A percentile compares a stretch with the other conserved stretches of the same genome.
Conservation (phyloP, 129 eudicot species). For the Deinandra increscens region DNA sequence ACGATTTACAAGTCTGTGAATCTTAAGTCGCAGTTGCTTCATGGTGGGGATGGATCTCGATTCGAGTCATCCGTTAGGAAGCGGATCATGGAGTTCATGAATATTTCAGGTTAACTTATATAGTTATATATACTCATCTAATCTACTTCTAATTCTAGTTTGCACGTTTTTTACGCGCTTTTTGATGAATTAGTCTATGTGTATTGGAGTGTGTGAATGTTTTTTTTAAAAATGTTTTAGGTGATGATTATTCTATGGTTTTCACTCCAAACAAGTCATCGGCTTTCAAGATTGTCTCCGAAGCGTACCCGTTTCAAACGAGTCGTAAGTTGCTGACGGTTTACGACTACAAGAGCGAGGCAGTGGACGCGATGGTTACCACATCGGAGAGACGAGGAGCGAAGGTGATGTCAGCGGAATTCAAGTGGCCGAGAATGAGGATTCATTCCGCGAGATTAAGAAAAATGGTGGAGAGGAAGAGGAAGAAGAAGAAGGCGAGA, state of each 20-base stretch:
- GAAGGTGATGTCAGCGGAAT: conserved; percentile 58
- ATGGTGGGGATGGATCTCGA: conserved; percentile 61
- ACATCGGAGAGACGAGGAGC: conserved; percentile 74
- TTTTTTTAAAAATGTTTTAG: conserved; percentile 20
- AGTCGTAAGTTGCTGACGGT: conserved; percentile 65
- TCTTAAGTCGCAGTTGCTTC: conserved; percentile 63
- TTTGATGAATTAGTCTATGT: too few species aligned
- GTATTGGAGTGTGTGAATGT: conserved; percentile 28
- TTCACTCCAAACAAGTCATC: conserved; percentile 78
- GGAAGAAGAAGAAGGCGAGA: conserved; percentile 38
- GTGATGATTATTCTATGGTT: conserved; percentile 58
- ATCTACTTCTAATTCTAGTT: too few species aligned
- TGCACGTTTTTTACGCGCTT: too few species aligned
- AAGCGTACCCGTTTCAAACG: conserved; percentile 70
- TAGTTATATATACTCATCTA: too few species aligned
- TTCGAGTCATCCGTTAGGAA: conserved; percentile 56
- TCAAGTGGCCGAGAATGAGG: conserved; percentile 75
- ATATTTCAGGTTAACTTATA: conserved; percentile 34
- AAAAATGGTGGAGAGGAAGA: conserved; percentile 52
- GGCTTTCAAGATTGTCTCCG: conserved; percentile 73
- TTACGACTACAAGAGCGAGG: conserved; percentile 79
- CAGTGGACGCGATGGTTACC: conserved; percentile 51
- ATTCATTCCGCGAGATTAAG: conserved; percentile 51
- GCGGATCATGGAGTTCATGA: conserved; percentile 65
- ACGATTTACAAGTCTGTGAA: conserved; percentile 52